A percentile compares a stretch with the other conserved stretches of the same genome.
Evolutionary conservation across 768 basidiomycete species (phyloP).

Genomic region (Lentinula sp.): DNA sequence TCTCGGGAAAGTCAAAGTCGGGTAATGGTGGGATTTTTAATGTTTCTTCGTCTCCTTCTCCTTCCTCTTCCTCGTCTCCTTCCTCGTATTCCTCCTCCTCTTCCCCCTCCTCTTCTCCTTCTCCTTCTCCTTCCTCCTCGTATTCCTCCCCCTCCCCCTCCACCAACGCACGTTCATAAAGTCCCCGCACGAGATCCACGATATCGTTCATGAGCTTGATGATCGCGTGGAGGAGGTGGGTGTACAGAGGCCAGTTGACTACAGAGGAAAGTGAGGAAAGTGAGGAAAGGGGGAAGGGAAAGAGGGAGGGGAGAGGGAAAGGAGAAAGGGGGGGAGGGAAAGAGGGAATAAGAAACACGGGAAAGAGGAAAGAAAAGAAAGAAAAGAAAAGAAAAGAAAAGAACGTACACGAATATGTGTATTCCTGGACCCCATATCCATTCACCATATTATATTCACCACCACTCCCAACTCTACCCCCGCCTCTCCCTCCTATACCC

Average conservation of each 20-base stretch:
- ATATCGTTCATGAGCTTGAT: slow-evolving; percentile 11
- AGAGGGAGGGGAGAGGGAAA: neutral
- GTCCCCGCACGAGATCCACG: slow-evolving; percentile 12
- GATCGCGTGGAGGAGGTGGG: neutral
- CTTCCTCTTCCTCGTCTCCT: neutral
- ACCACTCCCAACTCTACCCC: too few relatives aligned
- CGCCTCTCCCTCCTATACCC: too few relatives aligned
- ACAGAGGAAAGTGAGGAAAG: neutral
- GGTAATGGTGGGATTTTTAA: too few relatives aligned
- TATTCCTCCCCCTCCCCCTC: neutral
- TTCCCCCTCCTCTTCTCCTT: slow-evolving; percentile 8
- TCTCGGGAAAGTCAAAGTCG: too few relatives aligned
- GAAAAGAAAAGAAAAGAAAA: neutral
- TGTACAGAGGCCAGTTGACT: slow-evolving; percentile 4
- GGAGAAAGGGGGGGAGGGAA: too few relatives aligned
- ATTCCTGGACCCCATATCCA: too few relatives aligned
- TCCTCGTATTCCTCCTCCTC: slow-evolving; percentile 11
- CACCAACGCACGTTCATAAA: neutral
- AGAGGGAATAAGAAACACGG: neutral
- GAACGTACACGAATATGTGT: too few relatives aligned
- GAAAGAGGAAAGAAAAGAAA: neutral
- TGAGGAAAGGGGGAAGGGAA: too few relatives aligned
- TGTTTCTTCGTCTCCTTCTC: slow-evolving; percentile 7
- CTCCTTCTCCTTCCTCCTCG: neutral
- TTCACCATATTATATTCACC: too few relatives aligned